Conservation (phyloP, 2,329 filamentous ascomycete species). For the Penicillium sp. region DNA sequence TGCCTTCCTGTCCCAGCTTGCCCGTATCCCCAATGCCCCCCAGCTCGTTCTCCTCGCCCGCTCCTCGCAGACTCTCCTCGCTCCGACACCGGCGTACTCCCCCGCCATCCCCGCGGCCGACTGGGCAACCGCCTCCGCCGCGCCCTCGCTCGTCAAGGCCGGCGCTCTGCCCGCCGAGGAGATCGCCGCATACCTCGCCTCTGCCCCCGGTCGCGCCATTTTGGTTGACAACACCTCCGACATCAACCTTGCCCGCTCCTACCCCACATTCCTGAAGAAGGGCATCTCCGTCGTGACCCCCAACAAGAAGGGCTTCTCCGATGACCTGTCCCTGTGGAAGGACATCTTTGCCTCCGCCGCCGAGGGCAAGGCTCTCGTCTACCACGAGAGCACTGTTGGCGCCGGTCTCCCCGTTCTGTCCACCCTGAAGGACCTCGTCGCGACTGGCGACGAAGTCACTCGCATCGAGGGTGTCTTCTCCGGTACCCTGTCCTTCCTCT, state of each 20-base stretch:
- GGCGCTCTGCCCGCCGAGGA: constrained; percentile 62
- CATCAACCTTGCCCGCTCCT: constrained; percentile 77
- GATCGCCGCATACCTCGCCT: constrained; percentile 74
- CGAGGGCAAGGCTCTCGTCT: constrained; percentile 69
- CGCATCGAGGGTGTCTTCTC: constrained; percentile 97
- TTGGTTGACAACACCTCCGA: constrained; percentile 96
- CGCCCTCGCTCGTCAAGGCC: constrained; percentile 57
- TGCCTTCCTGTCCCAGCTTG: constrained; percentile 82
- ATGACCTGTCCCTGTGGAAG: constrained; percentile 77
- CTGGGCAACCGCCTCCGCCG: constrained; percentile 61
- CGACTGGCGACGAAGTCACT: constrained; percentile 86
- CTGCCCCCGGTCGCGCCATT: constrained; percentile 74
- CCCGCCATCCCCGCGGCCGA: constrained; percentile 61
- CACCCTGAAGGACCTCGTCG: constrained; percentile 88
- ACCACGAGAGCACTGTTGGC: constrained; percentile 93
- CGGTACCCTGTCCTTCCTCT: constrained; percentile 96
- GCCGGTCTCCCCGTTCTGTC: constrained; percentile 92
- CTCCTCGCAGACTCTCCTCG: constrained; percentile 79
- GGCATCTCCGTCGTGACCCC: constrained; percentile 92
- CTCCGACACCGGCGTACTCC: constrained; percentile 65
- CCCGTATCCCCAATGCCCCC: constrained; percentile 67
- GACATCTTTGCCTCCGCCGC: constrained; percentile 77
- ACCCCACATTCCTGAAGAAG: constrained; percentile 75
- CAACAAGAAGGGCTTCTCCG: constrained; percentile 97
- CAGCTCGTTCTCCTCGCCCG: constrained; percentile 83